A percentile compares a stretch with the other conserved stretches of the same genome.
These are phyloP conservation scores for Collybia sordida DNA, from an alignment of 768 basidiomycete genomes.

Conservation along the genomic window DNA sequence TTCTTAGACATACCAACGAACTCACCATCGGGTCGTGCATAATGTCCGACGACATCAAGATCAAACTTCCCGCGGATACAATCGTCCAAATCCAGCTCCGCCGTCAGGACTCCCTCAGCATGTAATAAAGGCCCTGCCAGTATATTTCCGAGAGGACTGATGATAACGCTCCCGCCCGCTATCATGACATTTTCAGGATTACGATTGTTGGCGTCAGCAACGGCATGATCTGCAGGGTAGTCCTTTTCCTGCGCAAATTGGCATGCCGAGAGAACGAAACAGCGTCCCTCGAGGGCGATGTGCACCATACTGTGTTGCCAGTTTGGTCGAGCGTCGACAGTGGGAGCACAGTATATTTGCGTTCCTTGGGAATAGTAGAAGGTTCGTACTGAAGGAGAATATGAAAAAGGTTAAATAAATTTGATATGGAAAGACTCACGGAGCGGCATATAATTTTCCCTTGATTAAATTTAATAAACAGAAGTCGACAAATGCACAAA, in stretches of 20 bases:
- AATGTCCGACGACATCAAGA: conserved; percentile 61
- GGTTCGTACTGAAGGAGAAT: conserved; percentile 42
- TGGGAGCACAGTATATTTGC: conserved; percentile 65
- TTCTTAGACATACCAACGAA: no score
- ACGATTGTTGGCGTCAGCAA: conserved; percentile 33
- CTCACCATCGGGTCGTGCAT: conserved; percentile 58
- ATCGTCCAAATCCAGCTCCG: conserved; percentile 60
- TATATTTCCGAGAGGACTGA: conserved; percentile 54
- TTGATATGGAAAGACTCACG: conserved; percentile 29
- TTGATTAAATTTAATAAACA: conserved; percentile 17
- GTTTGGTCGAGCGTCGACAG: conserved; percentile 55
- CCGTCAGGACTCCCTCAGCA: conserved; percentile 53
- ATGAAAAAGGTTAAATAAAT: background rate
- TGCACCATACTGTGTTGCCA: conserved; percentile 63
- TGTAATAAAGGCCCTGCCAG: conserved; percentile 59
- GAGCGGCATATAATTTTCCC: conserved; percentile 74
- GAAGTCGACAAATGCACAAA: background rate
- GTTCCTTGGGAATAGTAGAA: conserved; percentile 60
- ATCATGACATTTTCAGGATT: conserved; percentile 53
- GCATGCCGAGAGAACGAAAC: conserved; percentile 65
- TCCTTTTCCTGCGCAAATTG: conserved; percentile 57
- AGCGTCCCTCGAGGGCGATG: conserved; percentile 67
- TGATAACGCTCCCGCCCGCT: conserved; percentile 60
- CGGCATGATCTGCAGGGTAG: conserved; percentile 48
- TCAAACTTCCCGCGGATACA: conserved; percentile 59